phyloP scores from a whole-genome alignment of 176 grass and related monocot species.

The Puya raimondii region DNA sequence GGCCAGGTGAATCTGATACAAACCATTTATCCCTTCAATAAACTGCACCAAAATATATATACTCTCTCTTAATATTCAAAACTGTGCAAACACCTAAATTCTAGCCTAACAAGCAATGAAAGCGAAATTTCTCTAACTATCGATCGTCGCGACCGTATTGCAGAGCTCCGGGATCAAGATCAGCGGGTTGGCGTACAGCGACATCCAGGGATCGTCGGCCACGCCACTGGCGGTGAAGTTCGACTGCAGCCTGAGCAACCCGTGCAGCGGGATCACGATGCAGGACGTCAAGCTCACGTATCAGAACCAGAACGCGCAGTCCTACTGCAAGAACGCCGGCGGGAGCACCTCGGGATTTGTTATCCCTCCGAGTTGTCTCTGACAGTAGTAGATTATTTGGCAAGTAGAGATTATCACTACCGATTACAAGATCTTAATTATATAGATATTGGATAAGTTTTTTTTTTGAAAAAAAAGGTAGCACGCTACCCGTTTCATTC shows the following conservation, averaged over 20 bases:
- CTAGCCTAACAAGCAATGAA: background rate
- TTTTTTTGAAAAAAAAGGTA: no score
- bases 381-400: background rate
- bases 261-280: constrained; percentile 39
- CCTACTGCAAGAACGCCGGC: constrained; percentile 37
- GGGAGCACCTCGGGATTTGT: constrained; percentile 25
- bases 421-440: no score
- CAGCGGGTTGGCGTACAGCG: constrained; percentile 26
- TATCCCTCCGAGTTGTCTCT: constrained; percentile 44
- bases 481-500: no score
- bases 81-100: background rate
- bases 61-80: background rate
- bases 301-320: constrained; percentile 13
- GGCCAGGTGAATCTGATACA: constrained; percentile 25
- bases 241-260: constrained; percentile 49
- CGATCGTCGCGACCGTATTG: background rate
- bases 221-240: constrained; percentile 43
- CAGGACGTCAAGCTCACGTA: constrained; percentile 37
- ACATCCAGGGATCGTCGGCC: constrained; percentile 39
- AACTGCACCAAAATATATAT: background rate
- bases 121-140: background rate
- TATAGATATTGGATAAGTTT: no score
- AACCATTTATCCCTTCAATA: background rate
- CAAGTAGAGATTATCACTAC: no score
- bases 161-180: constrained; percentile 60